Base-by-base conservation (phyloP, 148 eudicot genomes). In the Silene uniflora region DNA sequence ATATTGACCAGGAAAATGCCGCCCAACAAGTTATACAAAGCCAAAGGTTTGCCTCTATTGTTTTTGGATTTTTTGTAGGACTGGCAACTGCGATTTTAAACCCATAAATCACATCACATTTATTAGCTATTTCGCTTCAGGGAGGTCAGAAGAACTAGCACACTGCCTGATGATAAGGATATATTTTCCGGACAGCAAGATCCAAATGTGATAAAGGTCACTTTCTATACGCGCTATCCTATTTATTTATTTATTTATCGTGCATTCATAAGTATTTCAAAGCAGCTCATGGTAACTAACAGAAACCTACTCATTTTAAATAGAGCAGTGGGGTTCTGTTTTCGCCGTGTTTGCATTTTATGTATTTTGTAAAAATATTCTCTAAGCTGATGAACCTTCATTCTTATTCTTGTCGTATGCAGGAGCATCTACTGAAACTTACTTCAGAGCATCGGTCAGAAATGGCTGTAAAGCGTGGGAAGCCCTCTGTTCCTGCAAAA, bases 391-490 rank as follows among this genome's bases (percentile, higher is more conserved):
- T 63, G 47, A 69, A 35, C 32, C 44, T 47, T 29, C 54, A 7
- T 59, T 21, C 59, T 24, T 42, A 0, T 27, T 55, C 18, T 49
- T 66, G 23, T 24, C 44, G 27, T 81, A 13, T 74, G 21, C 84
- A 94, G 98, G 98, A 90, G 80, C 97, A 90, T 84, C 82, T 94
- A 56, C 73, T 94, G 76, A 90, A 94, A 83, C 82, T 94, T 83
- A 88, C 97, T 49, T 77, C 92, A 64, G 84, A 82, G 52, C 98
- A 94, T 83, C 88, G 98, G 60, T 84, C 91, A 68, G 89, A 92
- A 84, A 86, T 89, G 89, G 90, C 96, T 72, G 74, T 64, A 71
- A 94, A 92, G 83, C 88, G 90, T 71, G 97, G 96, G 74, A 92
- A 89, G 77, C 81, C 92, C 69, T 76, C 83, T 32, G 21, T 76